A percentile compares a stretch with the other conserved stretches of the same genome.
phyloP scores from a whole-genome alignment of 2,329 filamentous ascomycete genomes.

The Aureobasidium pullulans region DNA sequence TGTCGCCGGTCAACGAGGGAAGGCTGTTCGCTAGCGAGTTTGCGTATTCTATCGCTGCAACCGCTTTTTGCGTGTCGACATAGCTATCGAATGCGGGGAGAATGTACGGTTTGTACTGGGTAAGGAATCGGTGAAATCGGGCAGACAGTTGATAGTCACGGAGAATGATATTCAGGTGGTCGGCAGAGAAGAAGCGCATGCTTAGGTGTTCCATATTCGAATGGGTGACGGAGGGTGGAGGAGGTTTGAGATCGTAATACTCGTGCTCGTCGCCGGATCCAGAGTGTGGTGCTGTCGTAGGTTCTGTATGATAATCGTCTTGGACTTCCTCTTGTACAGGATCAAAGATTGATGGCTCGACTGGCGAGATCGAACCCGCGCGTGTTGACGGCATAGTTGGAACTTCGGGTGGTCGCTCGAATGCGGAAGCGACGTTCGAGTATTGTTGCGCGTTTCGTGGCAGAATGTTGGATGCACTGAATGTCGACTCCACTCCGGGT shows the following conservation, averaged over 20 bases:
- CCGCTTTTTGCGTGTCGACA: conserved; percentile 34
- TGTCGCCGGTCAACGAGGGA: conserved; percentile 20
- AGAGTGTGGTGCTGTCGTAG: conserved; percentile 21
- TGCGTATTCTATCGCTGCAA: conserved; percentile 37
- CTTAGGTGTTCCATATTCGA: conserved; percentile 30
- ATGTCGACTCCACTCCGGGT: conserved; percentile 4
- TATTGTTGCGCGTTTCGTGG: background rate
- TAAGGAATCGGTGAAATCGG: conserved; percentile 33
- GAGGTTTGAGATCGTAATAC: conserved; percentile 35
- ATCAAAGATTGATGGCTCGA: conserved; percentile 22
- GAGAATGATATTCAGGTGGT: conserved; percentile 37
- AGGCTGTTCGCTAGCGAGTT: conserved; percentile 35
- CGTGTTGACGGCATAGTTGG: conserved; percentile 13
- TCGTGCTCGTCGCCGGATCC: conserved; percentile 21
- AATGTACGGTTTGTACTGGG: conserved; percentile 31
- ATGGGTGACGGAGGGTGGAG: conserved; percentile 26
- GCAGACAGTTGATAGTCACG: conserved; percentile 29
- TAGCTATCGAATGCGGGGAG: conserved; percentile 31
- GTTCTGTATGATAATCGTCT: conserved; percentile 15
- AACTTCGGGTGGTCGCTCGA: conserved; percentile 9
- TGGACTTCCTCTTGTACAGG: background rate
- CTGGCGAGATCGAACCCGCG: background rate
- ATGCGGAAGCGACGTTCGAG: background rate
- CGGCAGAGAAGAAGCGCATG: conserved; percentile 34
- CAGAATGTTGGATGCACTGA: conserved; percentile 15